phyloP scores from a whole-genome alignment of 306 rosid genomes.

The Urtica urens region DNA sequence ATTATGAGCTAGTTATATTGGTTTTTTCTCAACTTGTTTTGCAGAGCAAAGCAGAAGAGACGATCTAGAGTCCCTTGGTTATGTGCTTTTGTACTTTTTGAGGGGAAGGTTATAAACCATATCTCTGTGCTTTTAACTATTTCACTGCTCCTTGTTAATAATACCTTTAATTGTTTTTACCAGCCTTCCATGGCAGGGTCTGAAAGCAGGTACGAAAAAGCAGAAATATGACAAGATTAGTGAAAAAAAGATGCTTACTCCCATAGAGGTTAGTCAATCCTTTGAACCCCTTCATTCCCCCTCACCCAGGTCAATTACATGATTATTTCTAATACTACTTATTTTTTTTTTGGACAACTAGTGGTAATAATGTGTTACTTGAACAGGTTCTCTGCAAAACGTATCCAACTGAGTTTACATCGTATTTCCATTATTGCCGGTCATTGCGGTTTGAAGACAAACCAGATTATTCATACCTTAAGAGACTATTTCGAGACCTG shows the following conservation, averaged over 20 bases:
- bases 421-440: constrained; percentile 90
- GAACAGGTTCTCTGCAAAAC: constrained; percentile 81
- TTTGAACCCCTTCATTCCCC: no score
- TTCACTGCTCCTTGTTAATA: constrained; percentile 9
- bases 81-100: constrained; percentile 90
- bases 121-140: neutral
- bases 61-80: constrained; percentile 97
- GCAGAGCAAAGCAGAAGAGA: constrained; percentile 99
- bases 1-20: constrained; percentile 1
- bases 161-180: constrained; percentile 19
- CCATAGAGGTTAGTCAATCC: no score
- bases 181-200: constrained; percentile 99
- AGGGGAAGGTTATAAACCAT: constrained; percentile 72
- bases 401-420: constrained; percentile 73
- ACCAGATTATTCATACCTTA: constrained; percentile 90
- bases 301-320: no score
- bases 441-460: constrained; percentile 91
- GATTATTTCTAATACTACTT: no score
- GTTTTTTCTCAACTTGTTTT: constrained; percentile 4
- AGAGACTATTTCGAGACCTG: constrained; percentile 89
- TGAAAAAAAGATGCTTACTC: constrained; percentile 95
- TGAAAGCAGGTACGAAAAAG: constrained; percentile 88
- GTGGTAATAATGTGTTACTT: neutral
- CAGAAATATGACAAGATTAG: constrained; percentile 97
- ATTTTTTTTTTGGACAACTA: neutral